Conservation (phyloP, 805 yeast species). For the Cyberlindnera lachancei region DNA sequence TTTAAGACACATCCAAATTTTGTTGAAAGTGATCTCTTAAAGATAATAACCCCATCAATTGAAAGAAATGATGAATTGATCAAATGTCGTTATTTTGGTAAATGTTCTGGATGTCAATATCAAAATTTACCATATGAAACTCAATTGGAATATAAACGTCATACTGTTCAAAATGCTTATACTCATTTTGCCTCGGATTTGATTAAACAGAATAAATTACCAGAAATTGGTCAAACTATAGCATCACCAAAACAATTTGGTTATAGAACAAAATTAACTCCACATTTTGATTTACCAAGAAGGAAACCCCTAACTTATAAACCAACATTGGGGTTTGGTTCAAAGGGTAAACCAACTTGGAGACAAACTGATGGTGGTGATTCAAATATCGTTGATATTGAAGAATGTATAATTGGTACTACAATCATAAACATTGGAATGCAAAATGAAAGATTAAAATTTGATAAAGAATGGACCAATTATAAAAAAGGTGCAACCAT, state of each 20-base stretch:
- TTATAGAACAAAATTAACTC: slow-evolving; percentile 91
- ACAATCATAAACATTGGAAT: slow-evolving; percentile 67
- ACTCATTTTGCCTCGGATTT: slow-evolving; percentile 62
- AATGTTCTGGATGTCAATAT: slow-evolving; percentile 92
- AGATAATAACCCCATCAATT: slow-evolving; percentile 36
- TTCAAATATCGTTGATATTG: slow-evolving; percentile 73
- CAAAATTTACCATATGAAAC: slow-evolving; percentile 68
- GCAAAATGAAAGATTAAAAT: slow-evolving; percentile 54
- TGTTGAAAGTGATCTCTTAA: slow-evolving; percentile 67
- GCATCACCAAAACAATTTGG: slow-evolving; percentile 69
- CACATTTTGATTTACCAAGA: slow-evolving; percentile 83
- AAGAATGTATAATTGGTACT: slow-evolving; percentile 90
- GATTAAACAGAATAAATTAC: slow-evolving; percentile 36
- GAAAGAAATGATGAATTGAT: slow-evolving; percentile 50
- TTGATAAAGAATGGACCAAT: slow-evolving; percentile 36
- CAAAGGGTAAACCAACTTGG: slow-evolving; percentile 74
- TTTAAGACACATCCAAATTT: slow-evolving; percentile 71
- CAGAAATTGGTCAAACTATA: slow-evolving; percentile 55
- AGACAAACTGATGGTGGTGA: slow-evolving; percentile 50
- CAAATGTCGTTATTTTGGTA: slow-evolving; percentile 79
- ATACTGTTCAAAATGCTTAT: slow-evolving; percentile 77
- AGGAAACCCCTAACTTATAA: slow-evolving; percentile 31
- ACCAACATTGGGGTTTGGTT: slow-evolving; percentile 86
- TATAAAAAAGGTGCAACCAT: slow-evolving; percentile 82
- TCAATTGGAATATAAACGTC: slow-evolving; percentile 65